Evolutionary conservation across 2,329 filamentous ascomycete genomes (phyloP), one percentile per base, ranked within the genome.

Genomic region (Lizonia empirigonia): DNA sequence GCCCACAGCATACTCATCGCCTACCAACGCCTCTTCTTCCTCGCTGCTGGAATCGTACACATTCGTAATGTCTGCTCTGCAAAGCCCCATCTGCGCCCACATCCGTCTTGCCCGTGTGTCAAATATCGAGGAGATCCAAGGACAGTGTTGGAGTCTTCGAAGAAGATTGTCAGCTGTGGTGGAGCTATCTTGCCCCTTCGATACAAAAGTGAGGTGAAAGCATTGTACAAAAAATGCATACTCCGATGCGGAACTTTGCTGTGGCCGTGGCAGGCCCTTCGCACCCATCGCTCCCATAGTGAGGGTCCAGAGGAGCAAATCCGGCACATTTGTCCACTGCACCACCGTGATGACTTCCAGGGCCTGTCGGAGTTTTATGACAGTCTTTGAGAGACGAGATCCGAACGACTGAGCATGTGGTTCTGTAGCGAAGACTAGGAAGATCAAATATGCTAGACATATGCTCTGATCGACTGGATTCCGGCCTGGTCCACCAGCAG

Each of bases 261-360:
- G 33, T 5, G 24, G 51, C 56, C 44, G 24, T 39, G 22, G 29
- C 53, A 48, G n/a, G n/a, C 26, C 36, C 8, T 54, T 55, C 22
- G 65, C 60, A 7, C 60, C 68, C 8, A 70, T 32, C 4, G 60
- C 60, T 9, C 67, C 68, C 54, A 71, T 64, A 0, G 67, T 68
- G 1, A 69, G 32, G 19, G 56, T 62, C 69, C 69, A 72, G 19
- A 70, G 56, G 12, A 69, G 45, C 0, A 68, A 37, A 38, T 67
- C 62, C 1, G 60, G 57, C 1, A 58, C 49, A 5, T 54, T 55
- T 16, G 38, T 39, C 68, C 68, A 72, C 5, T 44, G 32, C n/a
- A 54, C 45, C 3, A 60, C 35, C 7, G 58, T 51, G 2, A 44
- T 44, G 46, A 44, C 52, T 27, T 57, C 44, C 7, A 71, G 42